These are phyloP conservation scores for Solanum pinnatisectum DNA, from an alignment of 257 asterid species.

Conservation along the genomic window DNA sequence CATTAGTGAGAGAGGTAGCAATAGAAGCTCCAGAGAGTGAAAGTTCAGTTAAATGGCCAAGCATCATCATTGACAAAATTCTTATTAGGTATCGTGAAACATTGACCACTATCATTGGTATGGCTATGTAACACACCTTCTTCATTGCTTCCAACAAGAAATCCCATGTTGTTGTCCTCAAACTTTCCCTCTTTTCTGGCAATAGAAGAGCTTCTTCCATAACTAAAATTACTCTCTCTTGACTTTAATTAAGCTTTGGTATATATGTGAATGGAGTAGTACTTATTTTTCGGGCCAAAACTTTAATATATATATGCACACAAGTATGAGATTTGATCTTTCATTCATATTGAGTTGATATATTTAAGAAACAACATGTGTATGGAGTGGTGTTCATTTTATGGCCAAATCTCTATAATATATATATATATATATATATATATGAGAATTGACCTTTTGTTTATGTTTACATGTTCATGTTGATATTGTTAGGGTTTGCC, in stretches of 20 bases:
- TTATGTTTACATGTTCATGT: too few species aligned
- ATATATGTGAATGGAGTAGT: not conserved
- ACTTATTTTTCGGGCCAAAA: not conserved
- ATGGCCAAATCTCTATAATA: too few species aligned
- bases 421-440: too few species aligned
- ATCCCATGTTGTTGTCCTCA: constrained; percentile 2
- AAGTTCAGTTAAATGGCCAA: constrained; percentile 30
- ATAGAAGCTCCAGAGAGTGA: constrained; percentile 28
- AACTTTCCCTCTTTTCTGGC: not conserved
- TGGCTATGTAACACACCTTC: constrained; percentile 14
- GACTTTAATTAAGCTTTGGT: not conserved
- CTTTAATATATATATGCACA: not conserved
- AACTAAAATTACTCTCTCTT: not conserved
- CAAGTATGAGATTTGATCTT: not conserved
- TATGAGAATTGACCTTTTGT: too few species aligned
- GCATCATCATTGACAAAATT: constrained; percentile 29
- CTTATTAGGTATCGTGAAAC: constrained; percentile 21
- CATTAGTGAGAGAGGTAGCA: constrained; percentile 30
- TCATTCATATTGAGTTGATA: not conserved
- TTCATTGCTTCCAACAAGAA: constrained; percentile 4
- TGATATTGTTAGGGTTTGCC: too few species aligned
- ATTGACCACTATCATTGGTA: constrained; percentile 27
- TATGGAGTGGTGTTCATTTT: too few species aligned
- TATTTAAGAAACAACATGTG: too few species aligned
- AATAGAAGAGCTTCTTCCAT: constrained; percentile 11